Evolutionary conservation across 352 stramenopile genomes (phyloP).

Genomic region (Globisporangium acanthophoron): DNA sequence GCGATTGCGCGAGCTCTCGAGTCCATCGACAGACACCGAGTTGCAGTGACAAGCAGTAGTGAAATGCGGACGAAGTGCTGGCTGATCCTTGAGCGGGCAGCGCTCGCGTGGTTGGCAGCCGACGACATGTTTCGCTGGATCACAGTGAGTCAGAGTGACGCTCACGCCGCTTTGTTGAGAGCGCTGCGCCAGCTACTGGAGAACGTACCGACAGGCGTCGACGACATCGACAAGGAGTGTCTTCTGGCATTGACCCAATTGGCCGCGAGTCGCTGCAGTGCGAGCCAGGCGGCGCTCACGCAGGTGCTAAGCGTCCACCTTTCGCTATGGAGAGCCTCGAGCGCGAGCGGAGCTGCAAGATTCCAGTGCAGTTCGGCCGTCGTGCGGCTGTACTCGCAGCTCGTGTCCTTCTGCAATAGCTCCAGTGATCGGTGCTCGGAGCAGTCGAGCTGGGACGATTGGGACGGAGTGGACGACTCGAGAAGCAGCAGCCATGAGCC

Average conservation of each 20-base stretch:
- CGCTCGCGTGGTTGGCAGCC: conserved; percentile 43
- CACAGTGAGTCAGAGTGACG: conserved; percentile 32
- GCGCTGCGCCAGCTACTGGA: conserved; percentile 25
- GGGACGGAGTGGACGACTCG: conserved; percentile 23
- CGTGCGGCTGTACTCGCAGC: background rate
- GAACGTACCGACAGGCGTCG: conserved; percentile 1
- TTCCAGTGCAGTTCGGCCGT: conserved; percentile 1
- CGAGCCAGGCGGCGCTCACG: background rate
- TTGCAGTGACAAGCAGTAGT: background rate
- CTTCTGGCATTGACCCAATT: conserved; percentile 6
- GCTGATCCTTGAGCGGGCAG: conserved; percentile 27
- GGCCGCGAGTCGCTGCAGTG: background rate
- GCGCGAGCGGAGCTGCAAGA: background rate
- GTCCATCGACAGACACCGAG: too few relatives aligned
- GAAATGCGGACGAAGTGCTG: conserved; percentile 18
- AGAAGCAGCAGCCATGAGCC: background rate
- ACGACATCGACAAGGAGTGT: background rate
- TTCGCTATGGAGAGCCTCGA: background rate
- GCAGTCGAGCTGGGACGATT: conserved; percentile 29
- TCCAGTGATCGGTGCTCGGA: too few relatives aligned
- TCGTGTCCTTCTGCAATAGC: background rate
- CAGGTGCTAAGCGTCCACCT: background rate
- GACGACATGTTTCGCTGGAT: conserved; percentile 78
- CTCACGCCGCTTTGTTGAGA: conserved; percentile 26
- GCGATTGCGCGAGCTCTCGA: conserved; percentile 11